phyloP scores from a whole-genome alignment of 257 asterid species.

The Voacanga thouarsii region DNA sequence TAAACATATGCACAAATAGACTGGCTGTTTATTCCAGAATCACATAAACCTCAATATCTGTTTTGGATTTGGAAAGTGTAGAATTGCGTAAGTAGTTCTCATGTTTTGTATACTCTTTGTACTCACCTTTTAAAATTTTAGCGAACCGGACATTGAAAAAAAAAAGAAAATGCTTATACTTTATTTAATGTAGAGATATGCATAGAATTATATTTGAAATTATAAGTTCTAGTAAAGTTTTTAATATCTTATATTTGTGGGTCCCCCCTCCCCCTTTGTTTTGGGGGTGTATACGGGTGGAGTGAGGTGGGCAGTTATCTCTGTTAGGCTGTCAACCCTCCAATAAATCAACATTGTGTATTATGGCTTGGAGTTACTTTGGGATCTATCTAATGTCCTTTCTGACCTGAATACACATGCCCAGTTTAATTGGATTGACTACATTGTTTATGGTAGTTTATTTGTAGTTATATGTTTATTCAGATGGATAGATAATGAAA shows the following conservation, averaged over 20 bases:
- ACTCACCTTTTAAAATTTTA: neutral
- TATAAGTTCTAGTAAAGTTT: neutral
- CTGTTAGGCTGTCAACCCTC: neutral
- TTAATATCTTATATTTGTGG: neutral
- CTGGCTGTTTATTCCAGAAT: neutral
- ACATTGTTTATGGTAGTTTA: neutral
- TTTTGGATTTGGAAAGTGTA: neutral
- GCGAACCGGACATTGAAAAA: too few relatives aligned
- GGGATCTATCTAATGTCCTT: neutral
- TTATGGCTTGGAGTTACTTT: neutral
- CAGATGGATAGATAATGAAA: neutral
- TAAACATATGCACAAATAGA: neutral
- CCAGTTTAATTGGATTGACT: neutral
- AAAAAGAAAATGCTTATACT: neutral
- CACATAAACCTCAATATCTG: neutral
- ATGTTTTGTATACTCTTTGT: neutral
- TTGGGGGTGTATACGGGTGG: too few relatives aligned
- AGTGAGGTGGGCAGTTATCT: neutral
- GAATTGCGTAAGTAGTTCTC: neutral
- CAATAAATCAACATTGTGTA: neutral
- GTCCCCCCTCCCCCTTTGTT: too few relatives aligned
- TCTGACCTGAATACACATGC: neutral
- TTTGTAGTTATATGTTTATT: neutral
- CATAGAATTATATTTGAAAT: neutral
- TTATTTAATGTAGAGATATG: too few relatives aligned